Percentiles rank a stretch among this genome's conserved stretches.
phyloP scores from a whole-genome alignment of 2,329 filamentous ascomycete genomes.

The Sclerotinia borealis region DNA sequence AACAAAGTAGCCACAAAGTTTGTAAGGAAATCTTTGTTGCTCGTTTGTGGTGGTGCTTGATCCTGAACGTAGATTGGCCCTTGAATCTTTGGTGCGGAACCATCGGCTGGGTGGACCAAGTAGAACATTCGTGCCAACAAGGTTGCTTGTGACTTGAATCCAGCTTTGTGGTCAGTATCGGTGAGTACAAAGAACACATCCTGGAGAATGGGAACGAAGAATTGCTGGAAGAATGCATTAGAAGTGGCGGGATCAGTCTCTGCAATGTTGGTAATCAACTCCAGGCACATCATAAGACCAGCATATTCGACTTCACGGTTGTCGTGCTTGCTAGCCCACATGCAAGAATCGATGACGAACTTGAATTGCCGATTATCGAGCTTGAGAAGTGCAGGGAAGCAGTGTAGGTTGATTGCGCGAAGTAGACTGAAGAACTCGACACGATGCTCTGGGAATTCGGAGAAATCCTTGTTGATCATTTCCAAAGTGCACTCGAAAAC shows the following conservation, averaged over 20 bases:
- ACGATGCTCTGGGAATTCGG: slow-evolving; percentile 95
- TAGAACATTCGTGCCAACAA: slow-evolving; percentile 93
- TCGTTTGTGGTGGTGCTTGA: slow-evolving; percentile 74
- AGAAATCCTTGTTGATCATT: slow-evolving; percentile 99
- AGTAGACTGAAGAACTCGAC: slow-evolving; percentile 99
- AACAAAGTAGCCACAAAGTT: slow-evolving; percentile 82
- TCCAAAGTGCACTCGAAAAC: slow-evolving; percentile 97
- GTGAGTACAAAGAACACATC: slow-evolving; percentile 98
- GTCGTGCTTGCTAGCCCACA: slow-evolving; percentile 99
- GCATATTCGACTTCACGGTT: slow-evolving; percentile 96
- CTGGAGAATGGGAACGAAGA: slow-evolving; percentile 91
- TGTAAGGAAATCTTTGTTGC: slow-evolving; percentile 84
- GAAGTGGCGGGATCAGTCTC: slow-evolving; percentile 81
- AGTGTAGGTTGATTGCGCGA: slow-evolving; percentile 92
- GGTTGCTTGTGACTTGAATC: slow-evolving; percentile 96
- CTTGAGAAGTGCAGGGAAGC: slow-evolving; percentile 89
- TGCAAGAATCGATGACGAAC: slow-evolving; percentile 97
- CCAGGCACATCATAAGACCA: slow-evolving; percentile 95
- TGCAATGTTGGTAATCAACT: slow-evolving; percentile 95
- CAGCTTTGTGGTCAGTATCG: slow-evolving; percentile 96
- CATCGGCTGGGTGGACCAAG: slow-evolving; percentile 72
- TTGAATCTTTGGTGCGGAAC: slow-evolving; percentile 73
- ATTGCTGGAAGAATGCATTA: slow-evolving; percentile 95
- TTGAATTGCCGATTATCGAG: slow-evolving; percentile 97
- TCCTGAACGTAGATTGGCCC: slow-evolving; percentile 84